phyloP scores from a whole-genome alignment of 345 rosid species.

The Rhizophora apiculata region DNA sequence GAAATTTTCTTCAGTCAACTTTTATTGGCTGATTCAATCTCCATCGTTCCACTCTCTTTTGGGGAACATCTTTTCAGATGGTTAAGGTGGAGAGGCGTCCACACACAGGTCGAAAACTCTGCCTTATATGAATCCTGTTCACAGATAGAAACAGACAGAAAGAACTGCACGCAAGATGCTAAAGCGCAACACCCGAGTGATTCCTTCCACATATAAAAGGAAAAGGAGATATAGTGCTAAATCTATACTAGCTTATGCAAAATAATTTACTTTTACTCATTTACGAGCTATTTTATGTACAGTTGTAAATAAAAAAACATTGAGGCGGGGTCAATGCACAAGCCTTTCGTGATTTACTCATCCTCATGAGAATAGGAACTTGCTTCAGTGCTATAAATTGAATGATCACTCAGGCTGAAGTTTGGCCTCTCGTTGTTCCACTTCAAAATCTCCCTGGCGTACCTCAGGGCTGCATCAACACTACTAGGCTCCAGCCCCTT shows the following conservation, averaged over 20 bases:
- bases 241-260: background rate
- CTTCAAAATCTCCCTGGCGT: constrained; percentile 81
- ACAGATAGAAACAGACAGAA: no score
- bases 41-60: no score
- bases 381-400: constrained; percentile 54
- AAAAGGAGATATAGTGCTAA: background rate
- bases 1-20: no score
- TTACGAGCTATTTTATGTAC: constrained; percentile 31
- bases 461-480: constrained; percentile 58
- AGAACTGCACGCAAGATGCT: no score
- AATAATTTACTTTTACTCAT: constrained; percentile 15
- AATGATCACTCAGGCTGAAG: constrained; percentile 53
- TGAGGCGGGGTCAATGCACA: constrained; percentile 9
- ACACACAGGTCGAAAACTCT: no score
- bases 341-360: background rate
- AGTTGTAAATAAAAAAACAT: constrained; percentile 10
- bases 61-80: no score
- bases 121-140: no score
- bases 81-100: no score
- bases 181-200: no score
- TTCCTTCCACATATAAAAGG: background rate
- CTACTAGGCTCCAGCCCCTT: constrained; percentile 65
- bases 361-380: constrained; percentile 44
- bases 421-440: constrained; percentile 81
- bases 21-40: no score